Evolutionary conservation across 176 grass and related monocot genomes (phyloP), one percentile per base, ranked within the genome.

Genomic region (Metroxylon sagu): DNA sequence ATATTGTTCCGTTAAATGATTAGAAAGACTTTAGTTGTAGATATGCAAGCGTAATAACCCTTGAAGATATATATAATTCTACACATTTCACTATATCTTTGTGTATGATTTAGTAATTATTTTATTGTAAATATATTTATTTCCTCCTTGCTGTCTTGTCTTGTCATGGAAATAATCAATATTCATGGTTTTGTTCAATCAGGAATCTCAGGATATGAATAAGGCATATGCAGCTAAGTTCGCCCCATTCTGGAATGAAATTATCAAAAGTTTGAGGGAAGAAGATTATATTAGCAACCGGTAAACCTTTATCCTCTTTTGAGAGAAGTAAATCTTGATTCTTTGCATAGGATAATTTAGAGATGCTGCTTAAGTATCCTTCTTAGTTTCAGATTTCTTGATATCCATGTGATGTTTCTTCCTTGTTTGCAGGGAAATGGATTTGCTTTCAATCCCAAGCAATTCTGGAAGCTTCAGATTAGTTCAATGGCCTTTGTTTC

Each of bases 161-260:
- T 43, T 43, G 35, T 43, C 12, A 12, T 14, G 35, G 35, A 43
- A 43, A 14, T 2, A 43, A 43, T 43, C 35, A 2, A 2, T 12
- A 43, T 43, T 43, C 35, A 43, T 18, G 23, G 3, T 18, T 56
- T 5, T 18, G 3, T 3, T 31, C 2, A 50, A 56, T 70, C 60
- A 97, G 92, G 92, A 85, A 48, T 23, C 74, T 51, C 70, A 82
- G 27, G 83, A 82, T 64, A 49, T 48, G 77, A 80, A 71, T 25
- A 97, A 90, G 78, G 77, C 62, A 54, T 55, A 78, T 72, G 92
- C 87, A 56, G 84, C 87, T 0, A 97, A 72, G 74, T 97, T 97
- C 72, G 85, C 92, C 62, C 87, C 92, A 6, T 97, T 97, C 58
- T 97, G 92, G 92, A 97, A 97, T 75, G 92, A 97, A 52, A 97